A percentile compares a stretch with the other conserved stretches of the same genome.
Evolutionary conservation across 2,329 filamentous ascomycete genomes (phyloP).

Genomic region (Periconia sp.): DNA sequence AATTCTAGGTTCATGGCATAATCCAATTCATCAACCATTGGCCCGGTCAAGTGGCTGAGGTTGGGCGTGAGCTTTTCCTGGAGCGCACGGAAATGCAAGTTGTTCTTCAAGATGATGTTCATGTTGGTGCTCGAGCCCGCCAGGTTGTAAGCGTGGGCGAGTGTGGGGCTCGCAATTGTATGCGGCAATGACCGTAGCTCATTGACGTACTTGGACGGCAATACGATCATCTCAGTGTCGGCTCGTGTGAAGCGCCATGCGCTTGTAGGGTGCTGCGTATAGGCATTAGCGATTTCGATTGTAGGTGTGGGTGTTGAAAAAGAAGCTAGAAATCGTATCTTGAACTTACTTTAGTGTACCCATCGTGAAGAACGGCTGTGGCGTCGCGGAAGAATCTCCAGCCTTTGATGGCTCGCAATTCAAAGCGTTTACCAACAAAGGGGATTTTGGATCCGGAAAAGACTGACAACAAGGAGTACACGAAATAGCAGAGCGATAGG

Average conservation of each 20-base stretch:
- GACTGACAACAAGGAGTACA: no score
- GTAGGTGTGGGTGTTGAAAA: no score
- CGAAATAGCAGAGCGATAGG: no score
- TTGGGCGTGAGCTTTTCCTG: constrained; percentile 7
- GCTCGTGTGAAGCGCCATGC: constrained; percentile 2
- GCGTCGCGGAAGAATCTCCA: no score
- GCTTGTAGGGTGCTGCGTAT: no score
- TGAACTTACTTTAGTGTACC: no score
- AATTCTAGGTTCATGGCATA: not conserved
- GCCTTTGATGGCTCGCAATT: no score
- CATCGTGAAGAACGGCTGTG: no score
- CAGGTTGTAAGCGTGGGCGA: constrained; percentile 7
- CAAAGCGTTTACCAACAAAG: no score
- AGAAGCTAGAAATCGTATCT: no score
- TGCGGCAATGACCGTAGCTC: constrained; percentile 4
- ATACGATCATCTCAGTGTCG: constrained; percentile 6
- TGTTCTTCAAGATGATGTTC: constrained; percentile 6
- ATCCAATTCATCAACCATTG: constrained; percentile 4
- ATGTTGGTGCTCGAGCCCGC: constrained; percentile 7
- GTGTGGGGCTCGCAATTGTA: constrained; percentile 1
- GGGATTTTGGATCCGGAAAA: no score
- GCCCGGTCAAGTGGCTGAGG: not conserved
- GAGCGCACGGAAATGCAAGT: constrained; percentile 6
- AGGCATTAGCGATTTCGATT: no score
- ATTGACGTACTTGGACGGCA: constrained; percentile 1